phyloP scores from a whole-genome alignment of 148 eudicot species.

The Rhododendron molle region DNA sequence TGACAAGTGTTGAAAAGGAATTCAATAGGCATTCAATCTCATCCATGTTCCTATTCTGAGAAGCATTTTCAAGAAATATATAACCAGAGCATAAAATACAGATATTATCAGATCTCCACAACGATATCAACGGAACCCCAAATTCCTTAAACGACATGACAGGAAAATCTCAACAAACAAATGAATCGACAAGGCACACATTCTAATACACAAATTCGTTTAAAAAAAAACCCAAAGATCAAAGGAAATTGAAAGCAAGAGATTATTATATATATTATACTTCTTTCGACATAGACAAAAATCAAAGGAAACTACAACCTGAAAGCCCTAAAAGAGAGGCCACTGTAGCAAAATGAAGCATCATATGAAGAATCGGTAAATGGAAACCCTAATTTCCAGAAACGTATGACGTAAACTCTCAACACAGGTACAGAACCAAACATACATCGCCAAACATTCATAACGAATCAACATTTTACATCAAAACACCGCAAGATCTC shows the following conservation, averaged over 20 bases:
- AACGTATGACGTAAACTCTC: neutral
- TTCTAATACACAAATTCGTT: neutral
- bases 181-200: neutral
- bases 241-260: neutral
- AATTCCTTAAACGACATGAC: neutral
- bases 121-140: neutral
- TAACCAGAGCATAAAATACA: neutral
- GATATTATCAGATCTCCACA: neutral
- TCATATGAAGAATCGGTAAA: neutral
- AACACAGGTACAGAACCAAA: neutral
- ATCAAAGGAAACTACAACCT: neutral
- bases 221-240: neutral
- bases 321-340: neutral
- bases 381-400: neutral
- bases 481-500: neutral
- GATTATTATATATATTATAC: too few relatives aligned
- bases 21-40: too few relatives aligned
- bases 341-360: neutral
- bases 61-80: too few relatives aligned
- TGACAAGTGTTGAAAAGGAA: neutral
- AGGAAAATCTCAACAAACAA: neutral
- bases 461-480: neutral
- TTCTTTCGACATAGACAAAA: neutral
- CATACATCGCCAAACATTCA: neutral
- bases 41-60: too few relatives aligned